Evolutionary conservation across 257 asterid species (phyloP), one percentile per base, ranked within the genome.

Genomic region (Rauvolfia tetraphylla): DNA sequence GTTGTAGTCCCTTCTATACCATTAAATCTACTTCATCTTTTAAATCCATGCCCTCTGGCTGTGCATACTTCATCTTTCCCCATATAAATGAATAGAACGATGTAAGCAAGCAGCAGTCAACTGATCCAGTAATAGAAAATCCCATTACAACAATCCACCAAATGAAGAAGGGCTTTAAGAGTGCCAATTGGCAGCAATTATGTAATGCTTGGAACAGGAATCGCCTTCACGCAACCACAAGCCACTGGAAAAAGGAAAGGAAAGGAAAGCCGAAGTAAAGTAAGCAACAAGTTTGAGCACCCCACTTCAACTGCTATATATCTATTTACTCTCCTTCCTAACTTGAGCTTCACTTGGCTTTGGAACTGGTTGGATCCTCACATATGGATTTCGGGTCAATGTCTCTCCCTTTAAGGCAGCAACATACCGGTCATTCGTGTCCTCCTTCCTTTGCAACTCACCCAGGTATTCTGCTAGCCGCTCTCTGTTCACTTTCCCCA

Each of bases 371-470:
- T 94, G 98, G 79, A 94, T 89, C 81, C 97, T 90, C 75, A 78
- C 89, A 72, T 92, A 94, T 2, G 97, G 97, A 33, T 94, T 94
- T 80, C 98, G 87, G 54, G 95, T 94, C 78, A 94, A 85, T 11
- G 97, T 94, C 85, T 94, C 96, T 42, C 98, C 98, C 82, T 68
- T 92, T 71, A 94, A 79, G 57, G 98, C 98, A 83, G 98, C 97
- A 71, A 88, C 90, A 56, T 94, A 94, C 78, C 97, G 89, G 81
- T 95, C 99, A 80, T 92, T 91, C 23, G 99, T 95, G 65, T 95
- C 75, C 86, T 95, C 97, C 69, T 92, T 95, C 83, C 97, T 86
- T 88, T 90, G 88, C 84, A 95, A 79, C 84, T 95, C 99, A 5
- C 86, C 93, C 0, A 95, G 94, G 87, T 36, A 95, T 82, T 95